Conservation (phyloP, 129 eudicot species). For the Flaveria trinervia region DNA sequence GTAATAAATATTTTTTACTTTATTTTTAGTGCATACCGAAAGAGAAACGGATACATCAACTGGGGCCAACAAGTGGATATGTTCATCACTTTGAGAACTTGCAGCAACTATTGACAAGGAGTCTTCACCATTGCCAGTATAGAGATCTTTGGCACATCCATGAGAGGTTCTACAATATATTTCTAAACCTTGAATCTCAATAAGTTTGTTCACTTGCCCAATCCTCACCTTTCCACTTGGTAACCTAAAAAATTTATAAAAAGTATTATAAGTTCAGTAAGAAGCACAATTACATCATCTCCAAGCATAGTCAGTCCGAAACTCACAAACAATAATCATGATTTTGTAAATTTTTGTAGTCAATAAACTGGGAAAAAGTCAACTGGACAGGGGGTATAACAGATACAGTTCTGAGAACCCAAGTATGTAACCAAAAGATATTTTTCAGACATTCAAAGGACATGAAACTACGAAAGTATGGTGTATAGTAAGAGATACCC, state of each 20-base stretch:
- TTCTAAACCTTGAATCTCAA: slow-evolving; percentile 83
- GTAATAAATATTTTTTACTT: not conserved
- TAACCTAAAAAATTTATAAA: slow-evolving; percentile 40
- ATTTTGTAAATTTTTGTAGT: not conserved
- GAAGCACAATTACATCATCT: slow-evolving; percentile 24
- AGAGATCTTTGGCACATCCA: slow-evolving; percentile 35
- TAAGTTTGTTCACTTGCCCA: slow-evolving; percentile 79
- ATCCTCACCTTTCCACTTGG: slow-evolving; percentile 58
- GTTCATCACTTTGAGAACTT: slow-evolving; percentile 35
- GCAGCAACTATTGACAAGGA: slow-evolving; percentile 38
- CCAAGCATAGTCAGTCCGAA: not conserved
- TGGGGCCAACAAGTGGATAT: slow-evolving; percentile 62
- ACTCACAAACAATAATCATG: slow-evolving; percentile 8
- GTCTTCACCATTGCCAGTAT: slow-evolving; percentile 35
- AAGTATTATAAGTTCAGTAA: slow-evolving; percentile 17
- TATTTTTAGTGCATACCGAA: slow-evolving; percentile 54
- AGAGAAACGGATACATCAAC: slow-evolving; percentile 72
- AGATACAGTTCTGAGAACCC: not conserved
- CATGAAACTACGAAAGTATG: slow-evolving; percentile 2
- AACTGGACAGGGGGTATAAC: not conserved
- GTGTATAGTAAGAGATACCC: slow-evolving; percentile 51
- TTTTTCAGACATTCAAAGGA: not conserved
- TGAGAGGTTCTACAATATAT: slow-evolving; percentile 56
- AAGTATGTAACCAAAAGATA: slow-evolving; percentile 4
- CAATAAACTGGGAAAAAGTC: slow-evolving; percentile 9